Base-by-base conservation (phyloP, 2,329 filamentous ascomycete genomes). In the Alternaria gaisen region DNA sequence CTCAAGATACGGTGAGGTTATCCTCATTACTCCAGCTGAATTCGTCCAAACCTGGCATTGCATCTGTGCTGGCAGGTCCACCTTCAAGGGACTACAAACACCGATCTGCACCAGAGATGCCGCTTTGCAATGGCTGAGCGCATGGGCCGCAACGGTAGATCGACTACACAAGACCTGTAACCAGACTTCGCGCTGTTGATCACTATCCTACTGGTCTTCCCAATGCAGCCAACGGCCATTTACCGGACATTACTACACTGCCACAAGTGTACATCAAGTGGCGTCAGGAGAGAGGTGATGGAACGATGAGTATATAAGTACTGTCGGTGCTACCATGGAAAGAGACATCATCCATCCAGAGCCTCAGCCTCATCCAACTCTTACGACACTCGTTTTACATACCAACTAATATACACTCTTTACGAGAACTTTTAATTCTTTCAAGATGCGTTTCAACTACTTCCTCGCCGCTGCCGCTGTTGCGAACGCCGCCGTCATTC, bases 391-490 rank as follows among this genome's bases (percentile, higher is more conserved):
- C 46, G 46, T 30, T 50, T 38, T 38, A 18, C 38, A 22, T 30
- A 22, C 30, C 30, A 50, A 50, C 46, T 50, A 36, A 36, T 36
- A 24, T 38, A 36, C 32, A 36, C 9, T 50, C 46, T 50, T 50
- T 50, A 14, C 14, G 30, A 50, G 14, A 50, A 50, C 30, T 10
- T 32, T 36, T 26, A 50, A 36, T 50, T 26, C 30, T 38, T 22
- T 22, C 30, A 50, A 36, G 4, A 50, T 50, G 46, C 46, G 46
- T 38, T 24, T 50, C 46, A 50, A 50, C 46, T 20, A 22, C 32
- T 18, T 50, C 22, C 46, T 50, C 20, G 46, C 46, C 24, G 46
- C 46, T 32, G 46, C 46, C 20, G 46, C 46, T 50, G 46, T 50
- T 50, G 46, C 46, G 14, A 50, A 50, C 20, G 46, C 46, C 20